phyloP scores from a whole-genome alignment of 2,329 filamentous ascomycete genomes.

The Piedraia hortae region DNA sequence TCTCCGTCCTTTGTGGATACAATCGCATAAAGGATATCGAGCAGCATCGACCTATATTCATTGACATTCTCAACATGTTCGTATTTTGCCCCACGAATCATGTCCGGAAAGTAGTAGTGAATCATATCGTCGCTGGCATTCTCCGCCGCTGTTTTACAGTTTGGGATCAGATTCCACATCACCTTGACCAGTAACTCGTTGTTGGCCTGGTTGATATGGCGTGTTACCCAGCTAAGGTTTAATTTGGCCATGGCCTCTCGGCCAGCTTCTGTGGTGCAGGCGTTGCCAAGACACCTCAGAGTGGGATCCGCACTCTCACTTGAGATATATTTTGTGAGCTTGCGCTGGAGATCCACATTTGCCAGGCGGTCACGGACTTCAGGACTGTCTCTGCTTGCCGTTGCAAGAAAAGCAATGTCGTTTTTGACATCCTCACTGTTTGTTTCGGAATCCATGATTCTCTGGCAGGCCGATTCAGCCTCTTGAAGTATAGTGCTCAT shows the following conservation, averaged over 20 bases:
- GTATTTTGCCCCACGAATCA: slow-evolving; percentile 1
- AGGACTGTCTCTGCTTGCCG: slow-evolving; percentile 4
- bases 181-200: slow-evolving; percentile 13
- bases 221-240: slow-evolving; percentile 5
- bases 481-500: too few species aligned
- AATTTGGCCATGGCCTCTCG: background rate
- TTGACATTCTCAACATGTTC: background rate
- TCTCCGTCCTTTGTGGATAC: slow-evolving; percentile 5
- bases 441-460: too few species aligned
- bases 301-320: slow-evolving; percentile 3
- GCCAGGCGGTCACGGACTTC: slow-evolving; percentile 4
- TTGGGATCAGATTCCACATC: slow-evolving; percentile 18
- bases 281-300: slow-evolving; percentile 11
- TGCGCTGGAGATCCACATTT: slow-evolving; percentile 1
- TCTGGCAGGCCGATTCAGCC: too few species aligned
- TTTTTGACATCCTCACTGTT: too few species aligned
- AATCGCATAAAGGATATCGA: slow-evolving; percentile 9
- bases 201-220: too few species aligned
- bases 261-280: slow-evolving; percentile 7
- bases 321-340: too few species aligned
- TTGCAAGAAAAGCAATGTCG: slow-evolving; percentile 3
- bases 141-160: slow-evolving; percentile 8
- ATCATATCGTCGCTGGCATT: slow-evolving; percentile 5
- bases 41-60: slow-evolving; percentile 1
- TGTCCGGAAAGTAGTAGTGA: slow-evolving; percentile 4